These are phyloP conservation scores for Trypanosoma brucei DNA, from an alignment of 208 protist species.

Conservation along the genomic window DNA sequence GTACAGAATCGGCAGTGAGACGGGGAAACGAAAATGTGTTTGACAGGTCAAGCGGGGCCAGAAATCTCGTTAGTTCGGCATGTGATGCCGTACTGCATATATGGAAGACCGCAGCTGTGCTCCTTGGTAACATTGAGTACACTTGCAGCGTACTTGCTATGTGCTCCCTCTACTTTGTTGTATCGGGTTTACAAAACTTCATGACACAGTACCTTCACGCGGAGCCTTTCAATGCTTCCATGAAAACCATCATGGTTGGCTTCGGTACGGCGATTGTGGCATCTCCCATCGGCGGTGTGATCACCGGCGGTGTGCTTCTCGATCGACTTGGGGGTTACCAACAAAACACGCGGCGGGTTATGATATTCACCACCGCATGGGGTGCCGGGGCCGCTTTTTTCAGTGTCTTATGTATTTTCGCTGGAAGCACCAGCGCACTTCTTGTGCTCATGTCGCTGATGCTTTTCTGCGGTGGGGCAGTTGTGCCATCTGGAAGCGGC, in stretches of 20 bases:
- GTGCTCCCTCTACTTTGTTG: conserved; percentile 88
- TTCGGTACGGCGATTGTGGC: conserved; percentile 78
- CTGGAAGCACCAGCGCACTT: conserved; percentile 54
- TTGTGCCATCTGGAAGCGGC: conserved; percentile 73
- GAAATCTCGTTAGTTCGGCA: conserved; percentile 16
- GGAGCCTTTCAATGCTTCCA: conserved; percentile 72
- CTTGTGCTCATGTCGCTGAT: conserved; percentile 77
- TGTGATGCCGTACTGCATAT: conserved; percentile 11
- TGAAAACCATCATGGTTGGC: conserved; percentile 73
- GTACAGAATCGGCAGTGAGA: background rate
- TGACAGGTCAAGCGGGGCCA: conserved; percentile 1
- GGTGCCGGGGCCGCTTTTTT: conserved; percentile 50
- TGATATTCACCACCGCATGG: conserved; percentile 50
- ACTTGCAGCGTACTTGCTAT: conserved; percentile 78
- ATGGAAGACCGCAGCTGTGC: conserved; percentile 22
- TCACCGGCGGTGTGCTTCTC: conserved; percentile 77
- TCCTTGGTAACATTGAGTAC: conserved; percentile 63
- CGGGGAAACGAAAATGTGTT: background rate
- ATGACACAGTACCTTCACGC: conserved; percentile 87
- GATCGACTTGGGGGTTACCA: conserved; percentile 85
- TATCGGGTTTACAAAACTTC: conserved; percentile 88
- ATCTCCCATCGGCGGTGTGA: conserved; percentile 80
- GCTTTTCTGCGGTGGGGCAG: conserved; percentile 83
- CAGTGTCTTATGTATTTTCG: conserved; percentile 76
- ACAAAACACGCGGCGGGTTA: conserved; percentile 53